Base-by-base conservation (phyloP, 345 rosid genomes). In the Ceriops zippeliana region DNA sequence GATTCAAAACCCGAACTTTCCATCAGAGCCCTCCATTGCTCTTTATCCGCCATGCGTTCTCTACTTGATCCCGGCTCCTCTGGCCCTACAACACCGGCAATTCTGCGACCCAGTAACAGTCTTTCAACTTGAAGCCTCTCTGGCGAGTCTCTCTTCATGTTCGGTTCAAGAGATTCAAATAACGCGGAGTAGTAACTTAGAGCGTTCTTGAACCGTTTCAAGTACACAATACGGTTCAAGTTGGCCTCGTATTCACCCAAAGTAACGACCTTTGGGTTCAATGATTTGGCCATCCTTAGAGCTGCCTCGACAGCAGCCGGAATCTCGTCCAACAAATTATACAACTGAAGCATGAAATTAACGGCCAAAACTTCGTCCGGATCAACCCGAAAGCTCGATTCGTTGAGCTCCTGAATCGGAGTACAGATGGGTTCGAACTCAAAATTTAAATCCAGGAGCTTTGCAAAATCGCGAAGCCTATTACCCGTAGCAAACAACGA, bases 261-360 rank as follows among this genome's bases (percentile, higher is more conserved):
- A 5, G 95, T 93, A 10, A 91, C 87, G 28, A 93, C 80, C 58
- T 52, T 73, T 34, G 98, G 96, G 57, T 75, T 72, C 56, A 91
- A 78, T 32, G 90, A 89, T 63, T 83, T 86, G 1, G 91, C 92
- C 54, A 93, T 71, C 46, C 77, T 71, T 8, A 93, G 83, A 34
- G 90, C 96, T 0, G 85, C 72, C 62, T 83, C 88, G 5, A 91
- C 86, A 5, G 81, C 67, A 15, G 47, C 76, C 1, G 88, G 66
- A 11, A 79, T 80, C 68, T 86, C 97, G 51, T 83, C 95, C 5
- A 91, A 77, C 42, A 93, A 67, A 56, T 83, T 90, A 66, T 84
- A 85, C 31, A 91, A 58, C 69, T 93, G 95, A 63, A 93, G 91
- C 97, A 91, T 89, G 79, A 91, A 90, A 65, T 93, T 93, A 1